Evolutionary conservation across 352 stramenopile genomes (phyloP), one percentile per base, ranked within the genome.

Genomic region (Blastocystis hominis): DNA sequence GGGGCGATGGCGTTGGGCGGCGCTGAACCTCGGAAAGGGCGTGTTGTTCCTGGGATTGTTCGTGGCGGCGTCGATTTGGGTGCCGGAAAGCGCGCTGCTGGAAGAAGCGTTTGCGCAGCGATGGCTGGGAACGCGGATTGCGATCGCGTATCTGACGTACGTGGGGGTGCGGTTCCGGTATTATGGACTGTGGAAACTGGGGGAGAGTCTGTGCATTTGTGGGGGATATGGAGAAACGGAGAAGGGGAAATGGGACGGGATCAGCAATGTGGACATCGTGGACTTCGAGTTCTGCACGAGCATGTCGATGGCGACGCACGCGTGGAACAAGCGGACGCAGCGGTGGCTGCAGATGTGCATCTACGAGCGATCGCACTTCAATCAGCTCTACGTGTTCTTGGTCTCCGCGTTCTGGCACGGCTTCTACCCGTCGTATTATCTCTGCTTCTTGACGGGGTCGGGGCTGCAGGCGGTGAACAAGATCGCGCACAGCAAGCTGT

Each of bases 21-120:
- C 69, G 47, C 69, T 79, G 6, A 10, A 10, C 36, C 42, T 75
- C n/a, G 42, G 9, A 15, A 91, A 89, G 40, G 92, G 91, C 44
- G 89, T 89, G 15, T 56, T 62, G 5, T 89, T 77, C 75, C 44
- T 97, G 62, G 92, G 92, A 62, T 91, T 98, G 3, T 93, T 97
- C 56, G 95, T 94, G 15, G 50, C 36, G 7, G 42, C 77, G 15
- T 24, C 13, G 0, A 2, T 6, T 1, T 40, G 2, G 24, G 38
- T 30, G 20, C 34, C 62, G 17, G 13, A 64, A 3, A 44, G 64
- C 84, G 91, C 93, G 64, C 93, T 94, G 69, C 89, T 93, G 88
- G 98, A 98, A 91, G 98, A 98, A 91, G 98, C 98, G 91, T 94
- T 95, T 86, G 95, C 94, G 20, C 98, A 95, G 95, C 98, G 97